Base-by-base conservation (phyloP, 2,329 filamentous ascomycete species). In the Pestalotiopsis sp. region DNA sequence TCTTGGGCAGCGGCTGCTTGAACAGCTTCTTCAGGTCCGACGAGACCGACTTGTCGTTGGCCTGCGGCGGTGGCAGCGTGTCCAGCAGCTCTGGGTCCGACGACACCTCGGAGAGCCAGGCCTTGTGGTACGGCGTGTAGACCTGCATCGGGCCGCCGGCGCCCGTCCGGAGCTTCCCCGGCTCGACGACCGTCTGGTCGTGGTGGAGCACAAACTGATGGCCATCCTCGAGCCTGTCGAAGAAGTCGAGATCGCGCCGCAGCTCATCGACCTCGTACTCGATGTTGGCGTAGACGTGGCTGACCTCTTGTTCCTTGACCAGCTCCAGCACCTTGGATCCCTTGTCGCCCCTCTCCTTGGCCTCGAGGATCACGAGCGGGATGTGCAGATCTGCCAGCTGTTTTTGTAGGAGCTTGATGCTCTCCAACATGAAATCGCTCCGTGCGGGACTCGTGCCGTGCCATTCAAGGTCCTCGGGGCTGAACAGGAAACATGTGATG, bases 51-150 rank as follows among this genome's bases (percentile, higher is more conserved):
- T 78, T 78, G 52, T 72, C 72, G 59, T 74, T 75, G 12, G 63
- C 68, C 12, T 72, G 70, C 1, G 83, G 83, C 49, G 9, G 64
- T 59, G 20, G 63, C 66, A 67, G 66, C 78, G 80, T 62, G 78
- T 85, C 76, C 84, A 85, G 71, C 78, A 86, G 75, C 78, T 84
- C 64, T 82, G 83, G 83, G 74, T 85, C 66, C 81, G 83, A 68
- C 79, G 83, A 0, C 76, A 83, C 62, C 78, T 85, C 36, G 79
- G 81, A 68, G 73, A 80, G 67, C 74, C 74, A 75, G 4, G 72
- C 69, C 56, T 73, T 73, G 69, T 75, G 73, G n/a, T 74, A 76
- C 13, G 73, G 74, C 6, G 73, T 76, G 60, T 73, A 76, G 38
- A 76, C 73, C 57, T 75, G 72, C 12, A 70, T 56, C 13, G 73